Conservation (phyloP, 2,329 filamentous ascomycete species). For the Magnaporthiopsis poae region DNA sequence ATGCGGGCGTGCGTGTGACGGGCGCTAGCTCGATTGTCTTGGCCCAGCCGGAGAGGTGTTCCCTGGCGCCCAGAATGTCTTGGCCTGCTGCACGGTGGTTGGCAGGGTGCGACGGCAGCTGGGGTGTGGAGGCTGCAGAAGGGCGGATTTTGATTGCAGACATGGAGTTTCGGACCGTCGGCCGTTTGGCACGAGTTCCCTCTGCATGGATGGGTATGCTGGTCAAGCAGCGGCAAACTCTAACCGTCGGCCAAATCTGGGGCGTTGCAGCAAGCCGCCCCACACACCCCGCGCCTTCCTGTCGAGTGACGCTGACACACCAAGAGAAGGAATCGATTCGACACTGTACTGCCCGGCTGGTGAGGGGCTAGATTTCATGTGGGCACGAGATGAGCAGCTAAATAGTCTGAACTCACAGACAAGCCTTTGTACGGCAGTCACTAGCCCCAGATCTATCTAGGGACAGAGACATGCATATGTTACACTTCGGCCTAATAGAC, state of each 20-base stretch:
- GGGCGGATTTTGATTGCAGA: conserved; percentile 3
- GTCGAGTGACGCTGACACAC: too few species aligned
- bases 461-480: not conserved
- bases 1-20: not conserved
- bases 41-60: not conserved
- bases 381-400: not conserved
- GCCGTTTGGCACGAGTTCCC: conserved; percentile 11
- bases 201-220: not conserved
- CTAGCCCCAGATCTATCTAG: not conserved
- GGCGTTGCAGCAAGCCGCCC: not conserved
- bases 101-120: not conserved
- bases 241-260: not conserved
- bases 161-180: conserved; percentile 21
- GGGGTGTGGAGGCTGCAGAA: not conserved
- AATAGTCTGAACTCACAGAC: not conserved
- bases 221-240: too few species aligned
- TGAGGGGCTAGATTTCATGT: not conserved
- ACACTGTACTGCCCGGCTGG: too few species aligned
- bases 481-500: not conserved
- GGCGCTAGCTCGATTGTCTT: not conserved
- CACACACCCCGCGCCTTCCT: not conserved
- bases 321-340: too few species aligned
- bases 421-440: not conserved
- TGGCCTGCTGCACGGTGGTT: not conserved
- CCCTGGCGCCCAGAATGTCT: not conserved